Percentiles rank a stretch among this genome's conserved stretches.
Conservation (phyloP, 148 eudicot species). For the Rhododendron ovatum region DNA sequence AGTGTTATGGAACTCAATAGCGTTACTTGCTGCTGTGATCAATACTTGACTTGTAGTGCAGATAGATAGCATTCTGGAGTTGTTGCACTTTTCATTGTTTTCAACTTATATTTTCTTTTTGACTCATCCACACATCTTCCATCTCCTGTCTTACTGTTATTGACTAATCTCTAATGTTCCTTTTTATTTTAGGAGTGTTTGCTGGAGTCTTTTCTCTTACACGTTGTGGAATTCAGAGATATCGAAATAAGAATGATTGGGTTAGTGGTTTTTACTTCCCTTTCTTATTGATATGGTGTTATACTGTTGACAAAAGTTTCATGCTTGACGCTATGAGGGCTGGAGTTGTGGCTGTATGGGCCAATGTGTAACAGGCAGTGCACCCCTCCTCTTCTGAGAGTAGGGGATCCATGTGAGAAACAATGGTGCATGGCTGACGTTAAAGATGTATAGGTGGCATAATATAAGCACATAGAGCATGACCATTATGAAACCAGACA, state of each 20-base stretch:
- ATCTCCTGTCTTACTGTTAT: not conserved
- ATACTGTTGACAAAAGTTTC: not conserved
- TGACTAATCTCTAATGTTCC: not conserved
- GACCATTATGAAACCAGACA: not conserved
- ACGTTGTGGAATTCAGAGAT: slow-evolving; percentile 71
- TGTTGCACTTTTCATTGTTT: not conserved
- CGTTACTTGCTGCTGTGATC: not conserved
- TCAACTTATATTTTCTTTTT: not conserved
- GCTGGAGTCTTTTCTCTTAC: slow-evolving; percentile 70
- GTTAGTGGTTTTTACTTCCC: slow-evolving; percentile 39
- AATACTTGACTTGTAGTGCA: not conserved
- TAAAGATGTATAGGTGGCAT: not conserved
- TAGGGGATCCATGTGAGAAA: not conserved
- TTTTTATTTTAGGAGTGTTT: slow-evolving; percentile 44
- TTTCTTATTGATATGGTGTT: not conserved
- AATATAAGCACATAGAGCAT: not conserved
- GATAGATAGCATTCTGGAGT: not conserved
- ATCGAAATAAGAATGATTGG: slow-evolving; percentile 68
- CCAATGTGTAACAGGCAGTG: not conserved
- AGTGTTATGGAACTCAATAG: not conserved
- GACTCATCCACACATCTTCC: not conserved
- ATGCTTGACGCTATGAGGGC: not conserved
- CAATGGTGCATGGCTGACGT: not conserved
- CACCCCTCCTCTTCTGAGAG: not conserved
- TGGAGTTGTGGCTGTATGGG: not conserved